A percentile compares a stretch with the other conserved stretches of the same genome.
Conservation (phyloP, 2,329 filamentous ascomycete species). For the Aspergillus tanneri region DNA sequence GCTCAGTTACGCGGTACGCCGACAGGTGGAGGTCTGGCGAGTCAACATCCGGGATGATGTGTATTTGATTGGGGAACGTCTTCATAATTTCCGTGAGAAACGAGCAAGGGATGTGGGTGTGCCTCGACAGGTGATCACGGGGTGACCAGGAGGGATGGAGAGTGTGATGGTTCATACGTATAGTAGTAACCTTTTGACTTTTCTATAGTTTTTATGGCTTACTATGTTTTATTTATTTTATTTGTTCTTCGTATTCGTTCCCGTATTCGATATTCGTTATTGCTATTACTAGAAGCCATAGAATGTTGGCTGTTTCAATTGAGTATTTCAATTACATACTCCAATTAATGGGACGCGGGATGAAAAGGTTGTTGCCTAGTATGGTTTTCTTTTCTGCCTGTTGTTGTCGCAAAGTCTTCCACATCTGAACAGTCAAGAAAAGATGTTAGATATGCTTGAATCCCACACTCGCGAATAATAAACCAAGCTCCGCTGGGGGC, state of each 20-base stretch:
- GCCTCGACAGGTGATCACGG: constrained; percentile 39
- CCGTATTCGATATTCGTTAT: neutral
- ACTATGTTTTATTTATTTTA: neutral
- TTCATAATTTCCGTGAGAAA: constrained; percentile 86
- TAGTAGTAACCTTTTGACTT: neutral
- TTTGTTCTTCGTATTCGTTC: neutral
- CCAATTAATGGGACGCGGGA: neutral
- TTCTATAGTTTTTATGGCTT: too few species aligned
- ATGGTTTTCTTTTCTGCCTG: neutral
- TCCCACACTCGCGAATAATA: too few species aligned
- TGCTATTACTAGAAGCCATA: neutral
- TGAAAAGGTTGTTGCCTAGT: neutral
- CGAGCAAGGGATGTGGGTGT: constrained; percentile 41
- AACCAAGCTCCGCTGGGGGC: too few species aligned
- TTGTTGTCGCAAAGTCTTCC: too few species aligned
- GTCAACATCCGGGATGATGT: constrained; percentile 86
- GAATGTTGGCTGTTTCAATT: neutral
- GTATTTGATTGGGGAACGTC: constrained; percentile 87
- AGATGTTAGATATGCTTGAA: too few species aligned
- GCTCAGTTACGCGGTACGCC: constrained; percentile 37
- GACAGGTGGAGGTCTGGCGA: constrained; percentile 72
- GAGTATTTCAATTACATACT: too few species aligned
- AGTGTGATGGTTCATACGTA: too few species aligned
- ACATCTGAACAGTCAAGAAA: too few species aligned
- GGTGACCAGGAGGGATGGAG: too few species aligned